Conservation (phyloP, 2,329 filamentous ascomycete species). For the Dactylellina cionopaga region DNA sequence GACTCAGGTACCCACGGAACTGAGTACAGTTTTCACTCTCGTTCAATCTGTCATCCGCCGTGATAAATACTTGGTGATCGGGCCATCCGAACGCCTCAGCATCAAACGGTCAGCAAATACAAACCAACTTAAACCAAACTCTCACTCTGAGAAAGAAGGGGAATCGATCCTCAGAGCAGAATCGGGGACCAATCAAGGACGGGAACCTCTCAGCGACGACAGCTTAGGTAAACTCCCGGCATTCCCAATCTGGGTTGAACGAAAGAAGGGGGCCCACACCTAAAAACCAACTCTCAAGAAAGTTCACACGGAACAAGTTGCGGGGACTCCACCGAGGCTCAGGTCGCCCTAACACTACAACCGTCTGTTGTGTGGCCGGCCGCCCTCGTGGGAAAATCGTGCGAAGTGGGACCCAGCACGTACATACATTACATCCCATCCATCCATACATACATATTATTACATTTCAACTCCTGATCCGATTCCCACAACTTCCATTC, state of each 20-base stretch:
- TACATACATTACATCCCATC: slow-evolving; percentile 15
- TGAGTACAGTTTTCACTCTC: no score
- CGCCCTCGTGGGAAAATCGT: slow-evolving; percentile 53
- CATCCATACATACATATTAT: background rate
- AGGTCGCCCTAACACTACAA: slow-evolving; percentile 38
- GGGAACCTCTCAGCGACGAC: background rate
- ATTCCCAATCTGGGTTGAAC: slow-evolving; percentile 20
- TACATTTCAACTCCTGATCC: slow-evolving; percentile 44
- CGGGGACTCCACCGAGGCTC: slow-evolving; percentile 53
- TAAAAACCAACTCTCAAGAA: no score
- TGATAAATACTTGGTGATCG: slow-evolving; percentile 51
- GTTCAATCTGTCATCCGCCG: background rate
- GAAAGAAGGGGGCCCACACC: slow-evolving; percentile 9
- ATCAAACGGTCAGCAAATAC: background rate
- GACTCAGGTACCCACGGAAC: slow-evolving; percentile 52
- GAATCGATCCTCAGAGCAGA: background rate
- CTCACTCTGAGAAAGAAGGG: background rate
- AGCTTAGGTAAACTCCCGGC: slow-evolving; percentile 30
- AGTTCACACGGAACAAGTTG: slow-evolving; percentile 34
- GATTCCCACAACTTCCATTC: slow-evolving; percentile 52
- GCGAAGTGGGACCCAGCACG: slow-evolving; percentile 42
- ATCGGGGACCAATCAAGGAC: slow-evolving; percentile 32
- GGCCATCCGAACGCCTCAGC: slow-evolving; percentile 37
- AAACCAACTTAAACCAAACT: background rate
- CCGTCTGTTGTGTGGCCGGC: slow-evolving; percentile 50